Percentiles rank a stretch among this genome's conserved stretches.
These are phyloP conservation scores for Pichia ethanolica DNA, from an alignment of 805 yeast species.

Conservation along the genomic window DNA sequence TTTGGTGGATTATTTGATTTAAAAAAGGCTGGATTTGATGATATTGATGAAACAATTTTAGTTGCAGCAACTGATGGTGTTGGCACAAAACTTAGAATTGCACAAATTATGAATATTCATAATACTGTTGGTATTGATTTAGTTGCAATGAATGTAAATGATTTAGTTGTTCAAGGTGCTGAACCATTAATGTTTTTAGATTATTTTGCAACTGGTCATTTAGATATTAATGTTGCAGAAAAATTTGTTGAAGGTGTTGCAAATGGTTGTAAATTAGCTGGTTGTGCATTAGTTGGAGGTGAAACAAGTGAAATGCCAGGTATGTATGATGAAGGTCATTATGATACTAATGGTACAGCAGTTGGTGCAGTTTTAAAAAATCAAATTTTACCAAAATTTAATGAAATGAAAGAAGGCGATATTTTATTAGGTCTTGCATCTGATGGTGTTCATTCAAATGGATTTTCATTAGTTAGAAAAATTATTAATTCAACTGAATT, in stretches of 20 bases:
- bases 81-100: slow-evolving; percentile 93
- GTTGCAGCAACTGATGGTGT: slow-evolving; percentile 99
- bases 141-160: slow-evolving; percentile 99
- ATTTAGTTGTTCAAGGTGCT: slow-evolving; percentile 97
- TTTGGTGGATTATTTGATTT: slow-evolving; percentile 96
- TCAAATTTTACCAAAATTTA: slow-evolving; percentile 63
- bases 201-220: slow-evolving; percentile 91
- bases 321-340: slow-evolving; percentile 90
- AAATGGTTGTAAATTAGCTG: slow-evolving; percentile 88
- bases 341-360: slow-evolving; percentile 97
- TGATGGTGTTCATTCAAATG: slow-evolving; percentile 94
- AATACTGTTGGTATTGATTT: slow-evolving; percentile 98
- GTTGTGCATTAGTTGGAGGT: slow-evolving; percentile 98
- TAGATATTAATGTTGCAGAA: slow-evolving; percentile 77
- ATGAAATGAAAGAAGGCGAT: slow-evolving; percentile 70
- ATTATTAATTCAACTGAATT: slow-evolving; percentile 73
- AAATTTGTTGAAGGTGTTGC: slow-evolving; percentile 93
- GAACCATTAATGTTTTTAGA: slow-evolving; percentile 94
- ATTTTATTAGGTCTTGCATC: slow-evolving; percentile 81
- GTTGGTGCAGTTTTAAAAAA: slow-evolving; percentile 88
- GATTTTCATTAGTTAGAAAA: slow-evolving; percentile 89
- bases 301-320: slow-evolving; percentile 99
- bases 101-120: slow-evolving; percentile 82
- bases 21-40: slow-evolving; percentile 73
- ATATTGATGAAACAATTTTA: slow-evolving; percentile 66